A percentile compares a stretch with the other conserved stretches of the same genome.
Evolutionary conservation across 2,329 filamentous ascomycete genomes (phyloP).

Genomic region (Exutisphaerella laricina): DNA sequence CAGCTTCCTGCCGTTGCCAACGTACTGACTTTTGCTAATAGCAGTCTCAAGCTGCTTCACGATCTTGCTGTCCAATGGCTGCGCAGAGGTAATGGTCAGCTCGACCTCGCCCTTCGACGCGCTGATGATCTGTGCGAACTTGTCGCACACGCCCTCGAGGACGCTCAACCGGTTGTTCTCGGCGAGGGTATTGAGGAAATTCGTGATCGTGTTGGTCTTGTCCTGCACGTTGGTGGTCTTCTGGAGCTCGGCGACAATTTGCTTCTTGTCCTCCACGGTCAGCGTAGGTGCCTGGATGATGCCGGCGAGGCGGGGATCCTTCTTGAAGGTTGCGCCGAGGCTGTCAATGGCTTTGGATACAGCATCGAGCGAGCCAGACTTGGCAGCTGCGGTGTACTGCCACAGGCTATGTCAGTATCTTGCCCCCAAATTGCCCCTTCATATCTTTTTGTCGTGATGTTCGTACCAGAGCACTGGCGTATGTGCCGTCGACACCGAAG

Average conservation of each 20-base stretch:
- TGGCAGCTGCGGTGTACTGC: constrained; percentile 93
- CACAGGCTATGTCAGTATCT: constrained; percentile 10
- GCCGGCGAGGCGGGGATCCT: constrained; percentile 70
- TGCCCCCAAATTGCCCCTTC: background rate
- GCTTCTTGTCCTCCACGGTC: constrained; percentile 69
- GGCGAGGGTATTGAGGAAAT: constrained; percentile 84
- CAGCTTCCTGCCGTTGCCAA: constrained; percentile 90
- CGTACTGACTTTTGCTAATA: constrained; percentile 82
- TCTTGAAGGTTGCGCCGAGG: constrained; percentile 67
- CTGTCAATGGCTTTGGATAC: constrained; percentile 72
- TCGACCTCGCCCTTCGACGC: constrained; percentile 90
- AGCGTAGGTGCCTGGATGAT: constrained; percentile 81
- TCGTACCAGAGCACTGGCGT: constrained; percentile 95
- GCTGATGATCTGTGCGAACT: constrained; percentile 82
- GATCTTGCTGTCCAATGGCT: constrained; percentile 82
- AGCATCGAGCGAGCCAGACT: constrained; percentile 77
- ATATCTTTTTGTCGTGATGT: background rate
- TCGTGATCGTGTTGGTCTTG: constrained; percentile 79
- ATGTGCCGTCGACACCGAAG: constrained; percentile 95
- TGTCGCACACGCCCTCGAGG: constrained; percentile 74
- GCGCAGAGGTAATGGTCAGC: constrained; percentile 82
- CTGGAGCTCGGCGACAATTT: constrained; percentile 80
- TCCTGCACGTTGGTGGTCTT: constrained; percentile 67
- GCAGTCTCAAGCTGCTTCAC: constrained; percentile 80
- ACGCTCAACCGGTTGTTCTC: constrained; percentile 93